Evolutionary conservation across 2,329 filamentous ascomycete species (phyloP), one percentile per base, ranked within the genome.

Genomic region (Arachnopeziza araneosa): DNA sequence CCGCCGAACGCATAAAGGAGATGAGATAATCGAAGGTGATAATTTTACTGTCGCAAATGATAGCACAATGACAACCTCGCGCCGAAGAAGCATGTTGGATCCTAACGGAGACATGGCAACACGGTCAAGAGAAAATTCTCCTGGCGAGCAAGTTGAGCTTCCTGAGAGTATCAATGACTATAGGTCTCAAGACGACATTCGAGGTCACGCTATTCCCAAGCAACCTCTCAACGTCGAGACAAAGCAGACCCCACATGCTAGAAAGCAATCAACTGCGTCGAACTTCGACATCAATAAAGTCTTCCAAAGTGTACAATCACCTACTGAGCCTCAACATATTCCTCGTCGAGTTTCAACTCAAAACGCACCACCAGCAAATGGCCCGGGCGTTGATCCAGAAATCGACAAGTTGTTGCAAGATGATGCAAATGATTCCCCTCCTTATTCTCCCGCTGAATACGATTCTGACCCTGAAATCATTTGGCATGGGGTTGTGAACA

Each of bases 1-100:
- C 59, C 84, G 92, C 68, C 86, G 90, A 67, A 97, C 93, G 1
- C 93, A 98, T 77, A 98, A 98, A 74, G 95, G 95, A 14, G 93
- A 97, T 60, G 95, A 98, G 72, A 75, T 96, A 19, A 82, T 98
- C 19, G 92, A 93, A 63, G 86, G 89, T 52, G 91, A 96, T 36
- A 80, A 76, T 55, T 75, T 80, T 63, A 70, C 71, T 60, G 76
- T 75, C 50, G 70, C 75, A 12, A 58, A 56, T 51, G 71, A 70
- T 49, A 66, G 56, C n/a, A 64, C 67, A n/a, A 70, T 68, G 50
- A 58, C 66, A 10, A 66, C 65, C 30, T 54, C 67, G 53, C 68
- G 70, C 51, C 75, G 77, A 63, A 76, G 75, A 59, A 75, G 71
- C 67, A 69, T 70, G 76, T 57, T 72, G 59, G 66, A 76, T 70